A percentile compares a stretch with the other conserved stretches of the same genome.
These are phyloP conservation scores for Decorospora gaudefroyi DNA, from an alignment of 2,329 filamentous ascomycete genomes.

Conservation along the genomic window DNA sequence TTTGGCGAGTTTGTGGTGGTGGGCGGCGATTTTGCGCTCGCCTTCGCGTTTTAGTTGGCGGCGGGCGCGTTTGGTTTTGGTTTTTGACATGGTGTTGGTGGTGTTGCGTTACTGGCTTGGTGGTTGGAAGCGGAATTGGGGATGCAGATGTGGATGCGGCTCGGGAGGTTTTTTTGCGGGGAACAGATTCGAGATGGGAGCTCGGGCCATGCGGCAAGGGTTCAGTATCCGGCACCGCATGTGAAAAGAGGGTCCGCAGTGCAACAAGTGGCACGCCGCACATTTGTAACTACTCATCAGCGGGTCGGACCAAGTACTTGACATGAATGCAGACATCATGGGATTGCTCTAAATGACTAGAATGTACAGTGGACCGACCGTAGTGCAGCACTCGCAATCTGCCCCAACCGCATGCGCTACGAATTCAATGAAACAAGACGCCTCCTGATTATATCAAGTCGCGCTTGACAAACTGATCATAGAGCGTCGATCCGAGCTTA, in stretches of 20 bases:
- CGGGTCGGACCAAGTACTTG: background rate
- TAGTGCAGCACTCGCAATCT: constrained; percentile 28
- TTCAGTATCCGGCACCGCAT: constrained; percentile 15
- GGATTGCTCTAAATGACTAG: constrained; percentile 43
- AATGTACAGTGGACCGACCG: constrained; percentile 44
- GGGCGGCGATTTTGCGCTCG: constrained; percentile 32
- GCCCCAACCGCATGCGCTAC: constrained; percentile 27
- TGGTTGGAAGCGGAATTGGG: too few relatives aligned
- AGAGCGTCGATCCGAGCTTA: constrained; percentile 86
- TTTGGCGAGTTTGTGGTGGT: constrained; percentile 33
- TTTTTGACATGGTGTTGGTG: constrained; percentile 39
- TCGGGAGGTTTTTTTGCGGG: constrained; percentile 32
- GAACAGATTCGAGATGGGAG: constrained; percentile 25
- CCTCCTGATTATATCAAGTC: constrained; percentile 79
- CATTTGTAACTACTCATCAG: too few relatives aligned
- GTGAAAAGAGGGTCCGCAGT: constrained; percentile 8
- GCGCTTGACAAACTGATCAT: constrained; percentile 92
- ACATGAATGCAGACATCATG: constrained; percentile 11
- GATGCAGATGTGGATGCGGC: constrained; percentile 6
- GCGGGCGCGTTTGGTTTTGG: constrained; percentile 41
- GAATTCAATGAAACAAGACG: constrained; percentile 17
- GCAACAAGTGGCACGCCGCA: too few relatives aligned
- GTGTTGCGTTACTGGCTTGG: constrained; percentile 1
- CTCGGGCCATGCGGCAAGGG: constrained; percentile 26
- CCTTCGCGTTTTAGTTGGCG: constrained; percentile 44